These are phyloP conservation scores for Yarrowia yakushimensis DNA, from an alignment of 805 yeast genomes.

Conservation along the genomic window DNA sequence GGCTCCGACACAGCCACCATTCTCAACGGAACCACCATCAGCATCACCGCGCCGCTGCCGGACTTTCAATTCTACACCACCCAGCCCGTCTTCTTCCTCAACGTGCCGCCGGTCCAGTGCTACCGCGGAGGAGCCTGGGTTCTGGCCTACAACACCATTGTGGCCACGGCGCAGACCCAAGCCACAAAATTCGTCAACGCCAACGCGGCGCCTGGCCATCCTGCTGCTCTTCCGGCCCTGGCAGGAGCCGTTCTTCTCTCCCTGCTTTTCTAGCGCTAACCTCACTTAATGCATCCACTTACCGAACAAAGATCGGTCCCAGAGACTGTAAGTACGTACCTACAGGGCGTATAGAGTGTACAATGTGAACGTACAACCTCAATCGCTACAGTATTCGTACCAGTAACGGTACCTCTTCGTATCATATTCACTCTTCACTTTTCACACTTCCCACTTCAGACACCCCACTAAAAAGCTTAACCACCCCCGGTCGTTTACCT, in stretches of 20 bases:
- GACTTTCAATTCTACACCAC: neutral
- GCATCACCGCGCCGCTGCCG: conserved; percentile 2
- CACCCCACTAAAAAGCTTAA: too few species aligned
- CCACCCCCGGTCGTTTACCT: too few species aligned
- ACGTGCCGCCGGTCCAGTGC: conserved; percentile 16
- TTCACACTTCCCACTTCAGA: too few species aligned
- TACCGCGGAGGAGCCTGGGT: conserved; percentile 23
- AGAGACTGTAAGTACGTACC: too few species aligned
- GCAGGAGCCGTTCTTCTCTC: neutral
- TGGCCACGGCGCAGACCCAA: neutral
- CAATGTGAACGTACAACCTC: too few species aligned
- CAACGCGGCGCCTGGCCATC: conserved; percentile 1
- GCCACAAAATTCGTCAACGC: conserved; percentile 7
- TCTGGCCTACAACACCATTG: neutral
- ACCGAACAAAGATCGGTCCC: too few species aligned
- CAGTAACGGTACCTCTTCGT: too few species aligned
- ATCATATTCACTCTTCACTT: too few species aligned
- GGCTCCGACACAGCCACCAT: neutral
- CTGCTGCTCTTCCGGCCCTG: neutral
- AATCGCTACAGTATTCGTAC: too few species aligned
- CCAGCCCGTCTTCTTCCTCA: conserved; percentile 9
- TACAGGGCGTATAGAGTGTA: too few species aligned
- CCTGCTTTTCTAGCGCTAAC: neutral
- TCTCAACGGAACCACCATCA: neutral
- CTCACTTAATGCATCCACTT: conserved; percentile 15